These are phyloP conservation scores for Calycina marina DNA, from an alignment of 2,329 filamentous ascomycete species.

Conservation along the genomic window DNA sequence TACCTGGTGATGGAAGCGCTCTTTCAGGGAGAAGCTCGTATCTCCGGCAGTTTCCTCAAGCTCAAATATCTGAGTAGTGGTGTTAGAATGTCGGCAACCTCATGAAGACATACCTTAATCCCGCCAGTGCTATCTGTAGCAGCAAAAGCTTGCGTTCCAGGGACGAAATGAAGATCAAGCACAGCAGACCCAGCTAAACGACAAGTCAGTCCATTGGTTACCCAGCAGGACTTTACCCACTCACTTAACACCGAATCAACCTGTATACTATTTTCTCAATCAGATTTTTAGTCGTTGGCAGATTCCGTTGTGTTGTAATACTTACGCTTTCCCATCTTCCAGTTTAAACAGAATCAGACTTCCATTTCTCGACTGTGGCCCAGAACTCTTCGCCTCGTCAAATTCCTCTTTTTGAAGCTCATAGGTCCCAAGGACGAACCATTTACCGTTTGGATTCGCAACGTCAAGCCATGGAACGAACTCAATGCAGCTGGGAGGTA, in stretches of 20 bases:
- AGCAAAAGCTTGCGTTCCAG: conserved; percentile 41
- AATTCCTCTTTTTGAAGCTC: conserved; percentile 42
- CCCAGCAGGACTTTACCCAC: no score
- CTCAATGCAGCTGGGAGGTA: conserved; percentile 66
- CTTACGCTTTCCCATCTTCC: conserved; percentile 40
- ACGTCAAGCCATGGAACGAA: conserved; percentile 49
- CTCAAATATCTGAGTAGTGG: conserved; percentile 15
- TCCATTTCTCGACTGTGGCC: conserved; percentile 52
- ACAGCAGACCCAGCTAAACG: conserved; percentile 58
- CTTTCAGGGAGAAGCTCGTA: background rate
- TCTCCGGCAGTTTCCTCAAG: conserved; percentile 26
- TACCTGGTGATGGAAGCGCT: background rate
- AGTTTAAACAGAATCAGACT: conserved; percentile 56
- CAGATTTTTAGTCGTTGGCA: no score
- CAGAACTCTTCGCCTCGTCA: conserved; percentile 14
- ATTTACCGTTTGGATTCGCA: conserved; percentile 14
- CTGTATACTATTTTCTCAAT: no score
- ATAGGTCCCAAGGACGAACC: conserved; percentile 77
- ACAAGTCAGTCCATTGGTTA: no score
- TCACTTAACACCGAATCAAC: no score
- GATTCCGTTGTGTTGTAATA: no score
- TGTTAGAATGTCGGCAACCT: conserved; percentile 24
- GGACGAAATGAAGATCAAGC: conserved; percentile 73
- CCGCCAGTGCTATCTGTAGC: conserved; percentile 66
- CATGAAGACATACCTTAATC: conserved; percentile 41